Percentiles rank a stretch among this genome's conserved stretches.
Conservation (phyloP, 2,329 filamentous ascomycete genomes). For the Exutisphaerella laricina region DNA sequence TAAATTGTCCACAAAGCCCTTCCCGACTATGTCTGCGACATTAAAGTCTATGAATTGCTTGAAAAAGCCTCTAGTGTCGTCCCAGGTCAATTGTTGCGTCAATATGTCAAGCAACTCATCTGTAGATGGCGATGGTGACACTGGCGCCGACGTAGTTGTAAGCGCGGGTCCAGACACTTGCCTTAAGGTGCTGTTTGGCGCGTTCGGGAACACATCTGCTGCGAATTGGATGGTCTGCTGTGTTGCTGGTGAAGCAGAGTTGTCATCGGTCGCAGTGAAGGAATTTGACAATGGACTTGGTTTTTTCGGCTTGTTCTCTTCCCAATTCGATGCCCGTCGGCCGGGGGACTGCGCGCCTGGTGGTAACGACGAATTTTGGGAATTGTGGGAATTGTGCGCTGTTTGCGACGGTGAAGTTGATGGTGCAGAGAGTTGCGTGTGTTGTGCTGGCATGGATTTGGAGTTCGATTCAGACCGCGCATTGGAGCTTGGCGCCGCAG, state of each 20-base stretch:
- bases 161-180: neutral
- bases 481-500: slow-evolving; percentile 11
- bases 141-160: slow-evolving; percentile 3
- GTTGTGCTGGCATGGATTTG: slow-evolving; percentile 13
- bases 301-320: slow-evolving; percentile 27
- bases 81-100: slow-evolving; percentile 36
- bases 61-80: slow-evolving; percentile 38
- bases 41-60: slow-evolving; percentile 42
- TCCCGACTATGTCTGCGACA: slow-evolving; percentile 33
- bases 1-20: no score
- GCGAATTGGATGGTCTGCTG: no score
- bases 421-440: slow-evolving; percentile 5
- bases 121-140: slow-evolving; percentile 8
- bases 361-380: slow-evolving; percentile 4
- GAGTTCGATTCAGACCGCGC: slow-evolving; percentile 20
- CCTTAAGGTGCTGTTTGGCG: no score
- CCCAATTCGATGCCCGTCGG: slow-evolving; percentile 12
- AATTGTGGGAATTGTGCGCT: neutral
- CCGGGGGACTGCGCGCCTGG: slow-evolving; percentile 17
- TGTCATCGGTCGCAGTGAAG: slow-evolving; percentile 22
- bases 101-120: slow-evolving; percentile 26
- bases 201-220: no score
- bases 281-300: slow-evolving; percentile 33
- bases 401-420: neutral
- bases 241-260: neutral